Conservation (phyloP, 2,329 filamentous ascomycete species). For the Macrophomina tecta region DNA sequence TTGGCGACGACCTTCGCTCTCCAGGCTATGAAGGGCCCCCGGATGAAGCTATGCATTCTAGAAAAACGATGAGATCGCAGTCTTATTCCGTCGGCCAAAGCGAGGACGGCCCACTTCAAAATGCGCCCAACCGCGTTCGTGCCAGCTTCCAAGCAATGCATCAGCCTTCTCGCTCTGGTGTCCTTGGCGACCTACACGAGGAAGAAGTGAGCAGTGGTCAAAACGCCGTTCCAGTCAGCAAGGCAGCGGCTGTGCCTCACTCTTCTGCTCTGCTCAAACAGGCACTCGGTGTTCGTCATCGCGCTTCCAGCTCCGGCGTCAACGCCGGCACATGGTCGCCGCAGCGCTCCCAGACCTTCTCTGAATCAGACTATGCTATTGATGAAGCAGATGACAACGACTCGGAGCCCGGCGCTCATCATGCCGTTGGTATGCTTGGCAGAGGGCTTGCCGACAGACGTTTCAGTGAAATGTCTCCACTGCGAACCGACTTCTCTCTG, state of each 20-base stretch:
- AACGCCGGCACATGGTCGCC: conserved; percentile 31
- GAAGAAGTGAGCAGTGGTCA: conserved; percentile 36
- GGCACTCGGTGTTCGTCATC: conserved; percentile 23
- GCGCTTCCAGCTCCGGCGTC: conserved; percentile 26
- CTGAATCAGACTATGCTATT: conserved; percentile 69
- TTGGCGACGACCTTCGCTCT: conserved; percentile 22
- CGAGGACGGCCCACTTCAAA: conserved; percentile 55
- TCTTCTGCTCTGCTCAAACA: conserved; percentile 27
- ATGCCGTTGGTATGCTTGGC: conserved; percentile 9
- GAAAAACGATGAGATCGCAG: conserved; percentile 89
- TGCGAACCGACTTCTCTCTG: conserved; percentile 43
- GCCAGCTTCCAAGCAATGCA: conserved; percentile 70
- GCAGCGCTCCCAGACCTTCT: conserved; percentile 44
- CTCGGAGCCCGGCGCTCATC: conserved; percentile 11
- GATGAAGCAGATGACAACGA: conserved; percentile 70
- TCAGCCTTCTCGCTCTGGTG: conserved; percentile 78
- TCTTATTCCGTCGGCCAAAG: conserved; percentile 95
- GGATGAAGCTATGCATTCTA: conserved; percentile 17
- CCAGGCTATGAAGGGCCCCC: conserved; percentile 16
- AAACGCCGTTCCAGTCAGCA: conserved; percentile 16
- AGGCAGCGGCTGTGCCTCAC: conserved; percentile 16
- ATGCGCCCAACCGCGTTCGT: conserved; percentile 27
- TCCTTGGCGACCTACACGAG: conserved; percentile 66
- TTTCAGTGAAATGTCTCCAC: conserved; percentile 38
- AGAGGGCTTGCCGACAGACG: conserved; percentile 22